Conservation (phyloP, 23 red algal genomes). For the Gracilaria caudata region DNA sequence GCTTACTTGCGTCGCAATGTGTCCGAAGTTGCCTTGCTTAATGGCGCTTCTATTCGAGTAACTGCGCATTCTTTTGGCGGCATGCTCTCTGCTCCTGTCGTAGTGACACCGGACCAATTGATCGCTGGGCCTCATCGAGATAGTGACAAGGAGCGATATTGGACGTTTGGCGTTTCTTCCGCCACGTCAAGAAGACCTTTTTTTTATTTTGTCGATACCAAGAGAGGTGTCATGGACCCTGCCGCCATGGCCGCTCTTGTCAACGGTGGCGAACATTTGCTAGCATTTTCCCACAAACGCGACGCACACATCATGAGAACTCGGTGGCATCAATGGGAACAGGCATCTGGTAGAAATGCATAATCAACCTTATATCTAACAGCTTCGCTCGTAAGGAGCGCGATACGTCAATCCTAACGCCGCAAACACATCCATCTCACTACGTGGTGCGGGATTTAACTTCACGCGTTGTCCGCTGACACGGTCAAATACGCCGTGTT, state of each 20-base stretch:
- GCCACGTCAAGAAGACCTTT: background rate
- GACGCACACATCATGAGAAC: constrained; percentile 50
- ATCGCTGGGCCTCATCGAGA: constrained; percentile 26
- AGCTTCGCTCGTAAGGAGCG: constrained; percentile 65
- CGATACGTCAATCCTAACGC: constrained; percentile 63
- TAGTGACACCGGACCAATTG: constrained; percentile 1
- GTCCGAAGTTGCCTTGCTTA: constrained; percentile 41
- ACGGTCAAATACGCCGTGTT: constrained; percentile 70
- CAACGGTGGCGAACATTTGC: constrained; percentile 40
- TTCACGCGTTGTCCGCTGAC: constrained; percentile 18
- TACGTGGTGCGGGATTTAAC: constrained; percentile 19
- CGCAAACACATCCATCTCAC: constrained; percentile 65
- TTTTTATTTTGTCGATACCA: constrained; percentile 49
- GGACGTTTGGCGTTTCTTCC: constrained; percentile 44
- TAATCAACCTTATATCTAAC: constrained; percentile 7
- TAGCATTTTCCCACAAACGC: constrained; percentile 39
- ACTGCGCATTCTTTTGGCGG: constrained; percentile 48
- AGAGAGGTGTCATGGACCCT: constrained; percentile 29
- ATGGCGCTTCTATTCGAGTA: constrained; percentile 29
- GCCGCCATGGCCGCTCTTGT: constrained; percentile 43
- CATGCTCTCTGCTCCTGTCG: constrained; percentile 8
- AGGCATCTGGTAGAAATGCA: background rate
- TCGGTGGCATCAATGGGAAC: constrained; percentile 56
- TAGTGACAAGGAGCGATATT: constrained; percentile 26
- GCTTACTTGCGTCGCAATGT: constrained; percentile 53